Evolutionary conservation across 768 basidiomycete genomes (phyloP), one percentile per base, ranked within the genome.

Genomic region (Amanita molliuscula): DNA sequence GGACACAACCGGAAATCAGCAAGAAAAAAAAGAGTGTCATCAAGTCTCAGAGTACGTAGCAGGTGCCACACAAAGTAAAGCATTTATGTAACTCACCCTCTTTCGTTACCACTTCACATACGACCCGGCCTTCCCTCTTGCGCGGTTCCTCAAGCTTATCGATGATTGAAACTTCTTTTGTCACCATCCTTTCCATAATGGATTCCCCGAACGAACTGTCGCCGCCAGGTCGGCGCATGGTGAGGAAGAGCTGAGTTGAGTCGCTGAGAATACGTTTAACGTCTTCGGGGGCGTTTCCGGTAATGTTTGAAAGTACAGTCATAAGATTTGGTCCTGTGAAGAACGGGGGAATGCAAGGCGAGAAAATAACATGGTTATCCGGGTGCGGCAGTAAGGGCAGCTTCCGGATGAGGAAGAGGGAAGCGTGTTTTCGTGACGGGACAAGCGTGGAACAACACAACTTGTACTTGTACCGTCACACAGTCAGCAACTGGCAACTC

Each of bases 81-180:
- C 13, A 37, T 9, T 23, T 5, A 20, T 6, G 10, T 15, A 16
- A 31, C 43, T 18, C 1, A 66, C 65, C 65, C 42, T 59, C 53
- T 15, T 47, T 34, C 2, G 64, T 61, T 0, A 44, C 55, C 2
- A 64, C 21, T 52, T 65, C 62, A 44, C 61, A 65, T 7, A 66
- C 60, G 6, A 66, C 51, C 38, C 55, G 55, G 0, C 55, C 61
- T 48, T 67, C 62, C 34, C 54, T 55, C 60, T 60, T 63, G 18
- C 54, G 42, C 9, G 61, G 55, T 48, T 65, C 65, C 36, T 66
- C 66, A 15, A 48, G 51, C 38, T 64, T 63, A 7, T 50, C 51
- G 15, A 58, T 45, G 4, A 62, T 44, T 4, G 60, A 59, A 1
- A 62, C 58, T 31, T 64, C 59, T 8, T 48, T 58, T 3, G 61